Conservation (phyloP, 2,329 filamentous ascomycete species). For the Aspergillus candidus region DNA sequence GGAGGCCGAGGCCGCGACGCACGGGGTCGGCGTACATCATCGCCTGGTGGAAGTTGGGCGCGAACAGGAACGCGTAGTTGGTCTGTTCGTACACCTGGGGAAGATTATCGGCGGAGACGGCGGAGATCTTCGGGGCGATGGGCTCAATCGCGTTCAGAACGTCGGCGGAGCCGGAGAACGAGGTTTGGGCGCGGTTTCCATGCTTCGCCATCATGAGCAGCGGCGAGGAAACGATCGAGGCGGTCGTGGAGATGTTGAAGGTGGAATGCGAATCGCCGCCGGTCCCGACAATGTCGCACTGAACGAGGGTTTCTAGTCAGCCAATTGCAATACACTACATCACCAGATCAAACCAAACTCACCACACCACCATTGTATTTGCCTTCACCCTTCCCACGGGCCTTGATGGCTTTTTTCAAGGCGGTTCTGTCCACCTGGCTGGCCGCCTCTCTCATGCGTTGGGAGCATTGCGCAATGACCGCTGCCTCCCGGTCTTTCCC, state of each 20-base stretch:
- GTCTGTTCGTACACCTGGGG: constrained; percentile 66
- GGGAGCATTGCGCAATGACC: constrained; percentile 78
- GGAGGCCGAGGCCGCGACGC: constrained; percentile 80
- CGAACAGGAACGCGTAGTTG: constrained; percentile 94
- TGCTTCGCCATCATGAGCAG: constrained; percentile 87
- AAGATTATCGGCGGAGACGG: constrained; percentile 67
- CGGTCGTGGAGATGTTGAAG: constrained; percentile 95
- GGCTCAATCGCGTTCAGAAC: constrained; percentile 72
- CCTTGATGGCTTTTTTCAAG: constrained; percentile 56
- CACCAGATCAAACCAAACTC: constrained; percentile 31
- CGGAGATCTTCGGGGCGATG: constrained; percentile 64
- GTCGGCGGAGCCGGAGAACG: constrained; percentile 91
- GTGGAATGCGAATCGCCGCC: constrained; percentile 95
- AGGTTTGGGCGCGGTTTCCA: constrained; percentile 91
- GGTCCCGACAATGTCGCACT: constrained; percentile 93
- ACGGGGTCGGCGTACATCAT: constrained; percentile 86
- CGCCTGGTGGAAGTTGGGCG: constrained; percentile 90
- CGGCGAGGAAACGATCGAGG: constrained; percentile 84
- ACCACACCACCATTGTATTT: constrained; percentile 77
- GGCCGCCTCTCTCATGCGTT: constrained; percentile 76
- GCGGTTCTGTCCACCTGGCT: constrained; percentile 61
- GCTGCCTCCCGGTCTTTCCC: constrained; percentile 76
- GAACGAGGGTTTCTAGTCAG: constrained; percentile 6
- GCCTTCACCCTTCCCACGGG: constrained; percentile 60
- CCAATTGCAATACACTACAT: not conserved